These are phyloP conservation scores for Hymenoscyphus scutula DNA, from an alignment of 2,329 filamentous ascomycete genomes.

Conservation along the genomic window DNA sequence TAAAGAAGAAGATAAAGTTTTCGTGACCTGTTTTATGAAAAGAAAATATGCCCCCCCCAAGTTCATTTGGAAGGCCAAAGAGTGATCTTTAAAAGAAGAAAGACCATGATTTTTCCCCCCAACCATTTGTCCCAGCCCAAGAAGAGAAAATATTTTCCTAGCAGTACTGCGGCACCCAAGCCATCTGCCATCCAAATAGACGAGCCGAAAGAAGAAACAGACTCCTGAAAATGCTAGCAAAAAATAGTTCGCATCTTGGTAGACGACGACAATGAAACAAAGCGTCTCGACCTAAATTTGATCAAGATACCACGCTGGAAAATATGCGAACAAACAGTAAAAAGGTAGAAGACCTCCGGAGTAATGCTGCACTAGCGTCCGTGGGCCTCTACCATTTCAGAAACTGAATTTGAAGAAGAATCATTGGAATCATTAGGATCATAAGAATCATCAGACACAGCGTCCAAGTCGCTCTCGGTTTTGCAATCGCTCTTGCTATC, in stretches of 20 bases:
- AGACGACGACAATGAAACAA: neutral
- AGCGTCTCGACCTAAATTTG: slow-evolving; percentile 14
- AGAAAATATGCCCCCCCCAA: neutral
- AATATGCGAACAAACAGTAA: slow-evolving; percentile 15
- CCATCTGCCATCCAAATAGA: neutral
- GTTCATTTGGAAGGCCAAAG: neutral
- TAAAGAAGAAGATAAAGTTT: slow-evolving; percentile 4
- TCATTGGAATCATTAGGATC: slow-evolving; percentile 29
- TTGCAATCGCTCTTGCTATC: slow-evolving; percentile 12
- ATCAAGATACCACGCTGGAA: slow-evolving; percentile 24
- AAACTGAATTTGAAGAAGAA: slow-evolving; percentile 23
- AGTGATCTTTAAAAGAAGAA: neutral
- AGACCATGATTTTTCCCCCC: slow-evolving; percentile 5
- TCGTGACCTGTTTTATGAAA: neutral
- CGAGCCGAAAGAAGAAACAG: slow-evolving; percentile 7
- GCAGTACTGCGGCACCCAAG: slow-evolving; percentile 4
- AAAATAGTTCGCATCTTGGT: neutral
- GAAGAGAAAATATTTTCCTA: slow-evolving; percentile 7
- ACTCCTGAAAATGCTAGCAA: slow-evolving; percentile 13
- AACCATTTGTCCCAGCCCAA: slow-evolving; percentile 3
- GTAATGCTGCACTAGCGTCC: slow-evolving; percentile 38
- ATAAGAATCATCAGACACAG: slow-evolving; percentile 23
- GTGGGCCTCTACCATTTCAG: slow-evolving; percentile 22
- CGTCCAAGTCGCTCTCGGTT: slow-evolving; percentile 23
- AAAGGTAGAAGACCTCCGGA: slow-evolving; percentile 22